These are phyloP conservation scores for Anthracocystis panici-leucophaei DNA, from an alignment of 1,284 basidiomycete species.

Conservation along the genomic window DNA sequence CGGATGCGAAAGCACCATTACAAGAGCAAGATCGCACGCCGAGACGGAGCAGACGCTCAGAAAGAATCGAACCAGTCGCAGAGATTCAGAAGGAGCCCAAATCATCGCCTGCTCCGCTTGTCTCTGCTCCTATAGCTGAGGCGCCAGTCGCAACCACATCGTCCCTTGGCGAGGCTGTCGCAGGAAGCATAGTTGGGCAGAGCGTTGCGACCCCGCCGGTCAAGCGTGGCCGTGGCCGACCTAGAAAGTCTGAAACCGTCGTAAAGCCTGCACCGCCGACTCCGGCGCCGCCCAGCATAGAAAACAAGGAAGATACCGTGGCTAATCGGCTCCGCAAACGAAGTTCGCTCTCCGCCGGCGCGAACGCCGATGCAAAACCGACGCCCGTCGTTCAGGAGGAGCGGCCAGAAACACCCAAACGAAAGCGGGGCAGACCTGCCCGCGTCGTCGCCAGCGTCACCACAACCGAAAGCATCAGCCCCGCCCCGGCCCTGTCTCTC, in stretches of 20 bases:
- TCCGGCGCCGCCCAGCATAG: not conserved
- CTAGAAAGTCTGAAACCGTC: slow-evolving; percentile 1
- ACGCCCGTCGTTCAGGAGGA: not conserved
- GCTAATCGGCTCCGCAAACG: slow-evolving; percentile 20
- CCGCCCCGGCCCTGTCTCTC: not conserved
- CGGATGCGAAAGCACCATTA: not conserved
- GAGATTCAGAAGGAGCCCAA: not conserved
- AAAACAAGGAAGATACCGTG: not conserved
- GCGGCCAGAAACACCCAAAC: slow-evolving; percentile 3
- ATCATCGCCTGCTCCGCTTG: not conserved
- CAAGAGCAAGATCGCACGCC: slow-evolving; percentile 4
- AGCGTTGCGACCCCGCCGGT: slow-evolving; percentile 9
- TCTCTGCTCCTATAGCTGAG: not conserved
- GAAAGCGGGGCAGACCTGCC: slow-evolving; percentile 28
- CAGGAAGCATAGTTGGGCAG: not conserved
- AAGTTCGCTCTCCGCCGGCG: slow-evolving; percentile 7
- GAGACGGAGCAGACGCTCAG: slow-evolving; percentile 12
- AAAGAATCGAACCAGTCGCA: not conserved
- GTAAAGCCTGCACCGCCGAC: not conserved
- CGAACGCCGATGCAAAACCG: not conserved
- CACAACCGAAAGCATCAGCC: not conserved
- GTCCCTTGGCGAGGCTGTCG: not conserved
- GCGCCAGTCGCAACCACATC: not conserved
- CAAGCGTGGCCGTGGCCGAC: slow-evolving; percentile 30
- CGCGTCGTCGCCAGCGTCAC: not conserved